Conservation (phyloP, 257 asterid species). For the Plantago ovata region DNA sequence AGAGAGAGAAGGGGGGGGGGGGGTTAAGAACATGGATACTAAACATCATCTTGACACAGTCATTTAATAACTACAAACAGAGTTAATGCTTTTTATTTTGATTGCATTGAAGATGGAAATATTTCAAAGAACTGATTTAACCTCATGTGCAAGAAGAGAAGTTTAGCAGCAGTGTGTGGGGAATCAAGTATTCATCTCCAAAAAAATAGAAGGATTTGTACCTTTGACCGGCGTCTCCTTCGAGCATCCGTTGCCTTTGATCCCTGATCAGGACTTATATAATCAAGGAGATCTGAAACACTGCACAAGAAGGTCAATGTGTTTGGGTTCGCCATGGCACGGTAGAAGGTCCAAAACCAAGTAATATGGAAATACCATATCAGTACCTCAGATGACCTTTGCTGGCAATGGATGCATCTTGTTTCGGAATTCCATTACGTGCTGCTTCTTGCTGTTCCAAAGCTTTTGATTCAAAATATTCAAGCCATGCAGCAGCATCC, state of each 20-base stretch:
- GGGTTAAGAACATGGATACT: neutral
- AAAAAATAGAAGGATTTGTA: slow-evolving; percentile 16
- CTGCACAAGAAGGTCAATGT: slow-evolving; percentile 49
- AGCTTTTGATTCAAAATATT: slow-evolving; percentile 96
- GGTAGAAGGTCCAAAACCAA: slow-evolving; percentile 27
- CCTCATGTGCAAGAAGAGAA: too few relatives aligned
- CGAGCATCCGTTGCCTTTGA: slow-evolving; percentile 68
- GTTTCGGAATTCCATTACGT: slow-evolving; percentile 86
- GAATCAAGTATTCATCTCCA: neutral
- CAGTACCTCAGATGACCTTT: slow-evolving; percentile 98
- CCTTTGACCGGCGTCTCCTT: slow-evolving; percentile 87
- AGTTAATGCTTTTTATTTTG: too few relatives aligned
- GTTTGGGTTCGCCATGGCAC: slow-evolving; percentile 28
- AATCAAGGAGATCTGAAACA: slow-evolving; percentile 97
- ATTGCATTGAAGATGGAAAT: too few relatives aligned
- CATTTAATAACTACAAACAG: too few relatives aligned
- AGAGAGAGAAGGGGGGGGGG: neutral
- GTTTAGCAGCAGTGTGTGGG: neutral
- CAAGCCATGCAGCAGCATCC: slow-evolving; percentile 99
- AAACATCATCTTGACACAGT: too few relatives aligned
- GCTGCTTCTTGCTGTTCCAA: slow-evolving; percentile 99
- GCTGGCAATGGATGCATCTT: slow-evolving; percentile 97
- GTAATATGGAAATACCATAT: slow-evolving; percentile 42
- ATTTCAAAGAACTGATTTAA: too few relatives aligned
- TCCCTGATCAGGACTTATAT: slow-evolving; percentile 80